phyloP scores from a whole-genome alignment of 1,284 basidiomycete genomes.

The Anthracocystis panici-leucophaei region DNA sequence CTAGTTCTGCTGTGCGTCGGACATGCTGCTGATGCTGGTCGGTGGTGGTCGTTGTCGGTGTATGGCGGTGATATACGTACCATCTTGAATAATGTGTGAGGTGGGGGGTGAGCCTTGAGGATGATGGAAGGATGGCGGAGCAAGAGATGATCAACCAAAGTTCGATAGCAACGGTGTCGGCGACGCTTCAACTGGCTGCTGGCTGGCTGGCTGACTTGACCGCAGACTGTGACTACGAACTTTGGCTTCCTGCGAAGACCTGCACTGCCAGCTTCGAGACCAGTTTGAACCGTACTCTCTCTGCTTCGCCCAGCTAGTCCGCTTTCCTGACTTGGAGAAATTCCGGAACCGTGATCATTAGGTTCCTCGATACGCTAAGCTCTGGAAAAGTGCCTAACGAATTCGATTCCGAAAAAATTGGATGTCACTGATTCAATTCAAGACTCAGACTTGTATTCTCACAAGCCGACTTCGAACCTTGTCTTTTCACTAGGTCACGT shows the following conservation, averaged over 20 bases:
- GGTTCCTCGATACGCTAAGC: not conserved
- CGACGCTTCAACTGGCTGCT: not conserved
- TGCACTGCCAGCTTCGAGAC: not conserved
- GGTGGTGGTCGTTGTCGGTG: slow-evolving; percentile 25
- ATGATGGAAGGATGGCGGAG: slow-evolving; percentile 54
- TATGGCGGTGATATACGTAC: slow-evolving; percentile 34
- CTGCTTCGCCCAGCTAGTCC: not conserved
- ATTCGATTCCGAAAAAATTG: not conserved
- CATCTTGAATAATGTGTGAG: slow-evolving; percentile 45
- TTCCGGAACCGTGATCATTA: not conserved
- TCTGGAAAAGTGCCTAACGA: not conserved
- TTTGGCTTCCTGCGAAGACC: not conserved
- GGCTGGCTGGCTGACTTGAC: not conserved
- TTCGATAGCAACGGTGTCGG: slow-evolving; percentile 30
- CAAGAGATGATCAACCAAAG: slow-evolving; percentile 12
- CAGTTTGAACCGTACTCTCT: no score
- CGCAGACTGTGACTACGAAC: slow-evolving; percentile 5
- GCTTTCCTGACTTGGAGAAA: not conserved
- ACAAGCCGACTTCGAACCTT: not conserved
- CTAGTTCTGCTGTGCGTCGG: slow-evolving; percentile 5
- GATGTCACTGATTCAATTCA: not conserved
- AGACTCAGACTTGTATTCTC: not conserved
- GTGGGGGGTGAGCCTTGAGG: slow-evolving; percentile 50
- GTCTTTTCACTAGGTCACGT: not conserved
- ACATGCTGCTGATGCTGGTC: slow-evolving; percentile 18